Evolutionary conservation across 2,329 filamentous ascomycete species (phyloP).

Genomic region (Albophoma yamanashiensis): DNA sequence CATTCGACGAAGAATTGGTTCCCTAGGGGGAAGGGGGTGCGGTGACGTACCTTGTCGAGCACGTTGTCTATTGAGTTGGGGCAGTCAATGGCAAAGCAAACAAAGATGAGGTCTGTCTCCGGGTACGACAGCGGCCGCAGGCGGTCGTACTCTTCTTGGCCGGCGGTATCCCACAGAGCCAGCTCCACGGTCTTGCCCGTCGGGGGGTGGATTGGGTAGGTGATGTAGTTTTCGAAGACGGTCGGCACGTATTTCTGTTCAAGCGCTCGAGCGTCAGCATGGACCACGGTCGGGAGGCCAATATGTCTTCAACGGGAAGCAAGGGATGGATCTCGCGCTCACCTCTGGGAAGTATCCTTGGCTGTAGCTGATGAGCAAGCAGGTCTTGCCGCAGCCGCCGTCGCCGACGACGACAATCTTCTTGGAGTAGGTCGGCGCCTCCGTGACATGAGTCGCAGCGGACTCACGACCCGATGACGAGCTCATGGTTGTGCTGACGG

Average conservation of each 20-base stretch:
- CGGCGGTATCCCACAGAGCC: constrained; percentile 95
- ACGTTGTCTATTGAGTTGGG: constrained; percentile 97
- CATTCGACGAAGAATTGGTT: not conserved
- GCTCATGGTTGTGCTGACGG: constrained; percentile 76
- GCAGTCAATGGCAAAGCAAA: constrained; percentile 98
- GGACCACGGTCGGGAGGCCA: not conserved
- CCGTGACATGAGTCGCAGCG: constrained; percentile 74
- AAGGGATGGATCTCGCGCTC: constrained; percentile 16
- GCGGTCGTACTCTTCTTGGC: constrained; percentile 97
- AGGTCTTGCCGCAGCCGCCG: constrained; percentile 97
- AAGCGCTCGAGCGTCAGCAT: not conserved
- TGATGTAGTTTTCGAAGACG: constrained; percentile 99
- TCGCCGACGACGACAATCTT: constrained; percentile 99
- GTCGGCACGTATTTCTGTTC: constrained; percentile 96
- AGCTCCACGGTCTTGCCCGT: constrained; percentile 93
- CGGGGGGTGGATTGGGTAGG: constrained; percentile 78
- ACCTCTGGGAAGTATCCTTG: constrained; percentile 99
- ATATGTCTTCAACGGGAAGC: not conserved
- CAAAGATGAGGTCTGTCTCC: constrained; percentile 94
- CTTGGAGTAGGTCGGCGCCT: constrained; percentile 90
- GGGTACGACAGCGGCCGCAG: constrained; percentile 93
- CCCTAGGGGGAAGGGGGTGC: not conserved
- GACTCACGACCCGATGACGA: constrained; percentile 66
- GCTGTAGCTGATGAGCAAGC: constrained; percentile 95
- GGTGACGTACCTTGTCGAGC: constrained; percentile 74